Evolutionary conservation across 2,329 filamentous ascomycete species (phyloP), one percentile per base, ranked within the genome.

Genomic region (Orbilia quercus): DNA sequence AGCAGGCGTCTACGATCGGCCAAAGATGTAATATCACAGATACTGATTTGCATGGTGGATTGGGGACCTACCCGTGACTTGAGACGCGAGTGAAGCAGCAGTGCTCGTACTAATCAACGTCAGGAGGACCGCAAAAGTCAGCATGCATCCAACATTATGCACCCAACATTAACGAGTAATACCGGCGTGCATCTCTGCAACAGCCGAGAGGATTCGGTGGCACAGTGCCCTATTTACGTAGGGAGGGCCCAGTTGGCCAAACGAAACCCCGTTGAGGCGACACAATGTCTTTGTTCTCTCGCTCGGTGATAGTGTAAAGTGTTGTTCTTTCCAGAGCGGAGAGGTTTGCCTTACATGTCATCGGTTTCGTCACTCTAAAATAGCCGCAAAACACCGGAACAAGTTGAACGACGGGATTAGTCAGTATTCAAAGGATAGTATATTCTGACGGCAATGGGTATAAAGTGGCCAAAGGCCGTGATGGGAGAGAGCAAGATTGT

Each of bases 311-410:
- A 38, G 31, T 20, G 48, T 20, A 34, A 58, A 23, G 57, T 38
- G 58, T 63, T 64, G 44, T 53, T 48, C n/a, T n/a, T n/a, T n/a
- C 22, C 28, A 20, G 20, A 38, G 20, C n/a, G 42, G 23, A 31
- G 22, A 44, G 59, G 59, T 64, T 59, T 53, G 59, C 58, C 67
- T 72, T 72, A 72, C 67, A 72, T 72, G 34, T 58, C 67, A 23
- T 72, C 67, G 25, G 67, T 65, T 20, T 72, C 67, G 47, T 72
- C 67, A 47, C 67, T 72, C 67, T 72, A 58, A 36, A 31, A 36
- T 31, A 42, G 36, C 66, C 51, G n/a, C 44, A 60, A 48, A 44
- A 44, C 59, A 31, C 25, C 67, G 47, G 45, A 59, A 64, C 28
- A 47, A 34, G 20, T 16, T 6, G n/a, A 4, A 14, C 1, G 9